Evolutionary conservation across 73 alveolate species (phyloP), one percentile per base, ranked within the genome.

Genomic region (Paramecium octaurelia): DNA sequence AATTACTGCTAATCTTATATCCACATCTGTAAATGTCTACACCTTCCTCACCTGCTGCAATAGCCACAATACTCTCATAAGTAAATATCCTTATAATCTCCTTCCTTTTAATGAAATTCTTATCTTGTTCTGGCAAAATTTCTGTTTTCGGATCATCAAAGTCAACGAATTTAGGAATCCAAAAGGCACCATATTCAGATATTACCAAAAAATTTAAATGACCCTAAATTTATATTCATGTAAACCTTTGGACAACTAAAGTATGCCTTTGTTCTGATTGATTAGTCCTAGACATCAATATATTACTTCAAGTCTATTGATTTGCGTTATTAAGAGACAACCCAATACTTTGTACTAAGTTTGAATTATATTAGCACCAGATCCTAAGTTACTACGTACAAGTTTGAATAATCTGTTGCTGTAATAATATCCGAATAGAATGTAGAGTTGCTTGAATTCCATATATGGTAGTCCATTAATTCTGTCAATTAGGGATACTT

Each of bases 1-100:
- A 31, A 42, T 7, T 73, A 73, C 24, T 34, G 4, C 59, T 35
- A 10, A 9, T 24, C 46, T 73, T 31, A 20, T 73, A 11, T 20
- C 29, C 38, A 20, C 21, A 75, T 75, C 34, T 14, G 29, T 80
- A 80, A 20, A 80, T 42, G 20, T 80, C 91, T n/a, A 80, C 31
- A 31, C 91, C 91, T 1, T 80, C 91, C 9, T 80, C 57, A 8
- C 91, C 91, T n/a, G 20, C 27, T 42, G 91, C 91, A n/a, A 80
- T 11, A 12, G 91, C 91, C 10, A 80, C 4, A 21, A 40, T 9
- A 24, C 29, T 23, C 9, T 80, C 91, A 80, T 2, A 43, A 23
- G 91, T 80, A 23, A 29, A 43, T 3, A 80, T 64, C 16, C 44
- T 46, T 3, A 43, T 21, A 3, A 80, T 48, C 21, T 24, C 46